A percentile compares a stretch with the other conserved stretches of the same genome.
Evolutionary conservation across 2,329 filamentous ascomycete genomes (phyloP).

Genomic region (Pseudocercospora eumusae): DNA sequence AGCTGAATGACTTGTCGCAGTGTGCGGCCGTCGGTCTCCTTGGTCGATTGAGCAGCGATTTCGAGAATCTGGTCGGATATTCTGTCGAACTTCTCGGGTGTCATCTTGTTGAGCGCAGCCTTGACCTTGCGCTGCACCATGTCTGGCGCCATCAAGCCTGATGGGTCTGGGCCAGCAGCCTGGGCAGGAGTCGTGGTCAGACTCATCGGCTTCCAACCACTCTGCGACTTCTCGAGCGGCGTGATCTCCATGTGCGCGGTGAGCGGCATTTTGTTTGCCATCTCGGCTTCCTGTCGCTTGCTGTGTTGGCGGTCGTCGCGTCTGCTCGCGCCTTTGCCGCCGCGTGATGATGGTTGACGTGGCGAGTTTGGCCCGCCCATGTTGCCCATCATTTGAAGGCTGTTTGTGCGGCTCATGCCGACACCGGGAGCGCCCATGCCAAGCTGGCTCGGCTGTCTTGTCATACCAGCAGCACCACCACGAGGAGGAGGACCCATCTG

Average conservation of each 20-base stretch:
- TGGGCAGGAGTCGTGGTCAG: constrained; percentile 52
- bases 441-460: constrained; percentile 60
- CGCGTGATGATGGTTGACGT: constrained; percentile 50
- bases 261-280: constrained; percentile 86
- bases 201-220: constrained; percentile 87
- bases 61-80: constrained; percentile 90
- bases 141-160: constrained; percentile 75
- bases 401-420: constrained; percentile 64
- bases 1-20: constrained; percentile 97
- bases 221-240: constrained; percentile 69
- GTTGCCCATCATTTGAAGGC: constrained; percentile 60
- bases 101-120: constrained; percentile 99
- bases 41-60: constrained; percentile 93
- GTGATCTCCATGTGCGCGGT: constrained; percentile 81
- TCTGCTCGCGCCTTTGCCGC: constrained; percentile 67
- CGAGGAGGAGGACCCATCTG: constrained; percentile 25
- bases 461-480: constrained; percentile 47
- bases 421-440: constrained; percentile 44
- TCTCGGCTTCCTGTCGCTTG: constrained; percentile 64
- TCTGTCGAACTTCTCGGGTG: constrained; percentile 96
- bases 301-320: constrained; percentile 53
- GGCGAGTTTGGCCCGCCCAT: constrained; percentile 68
- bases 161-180: constrained; percentile 46
- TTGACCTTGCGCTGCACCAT: constrained; percentile 99
- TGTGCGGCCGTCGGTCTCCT: constrained; percentile 90